Evolutionary conservation across 345 rosid species (phyloP), one percentile per base, ranked within the genome.

Genomic region (Populus davidiana): DNA sequence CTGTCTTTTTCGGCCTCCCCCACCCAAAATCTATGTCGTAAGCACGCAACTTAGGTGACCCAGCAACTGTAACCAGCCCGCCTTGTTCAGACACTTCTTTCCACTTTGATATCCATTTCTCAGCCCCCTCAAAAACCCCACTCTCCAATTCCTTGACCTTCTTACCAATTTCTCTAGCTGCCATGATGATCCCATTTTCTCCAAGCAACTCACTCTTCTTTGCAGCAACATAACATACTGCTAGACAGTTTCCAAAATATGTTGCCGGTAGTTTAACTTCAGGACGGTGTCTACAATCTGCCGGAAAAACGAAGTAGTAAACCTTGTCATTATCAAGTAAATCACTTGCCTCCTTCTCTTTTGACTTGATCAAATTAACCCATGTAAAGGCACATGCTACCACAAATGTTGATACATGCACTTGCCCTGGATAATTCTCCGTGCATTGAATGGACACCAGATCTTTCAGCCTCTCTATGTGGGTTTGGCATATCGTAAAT

Each of bases 1-100:
- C 82, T 16, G 67, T 71, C 77, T 80, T 87, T 44, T 13, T 79
- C 1, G 83, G 86, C 74, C 71, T 86, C 1, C 90, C 90, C 90
- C 89, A 86, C 7, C 85, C 87, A 25, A 88, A 88, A 76, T 88
- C 85, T 4, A 76, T 59, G 2, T 76, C 86, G 5, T 84, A 88
- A 10, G 71, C 80, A 5, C 73, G 36, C 2, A 76, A 50, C 5
- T 68, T 70, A 1, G 88, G 84, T 18, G 90, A 86, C 3, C 88
- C 87, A 4, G 85, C 70, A 8, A 81, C 74, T 2, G 65, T 11
- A 62, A 79, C 39, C 11, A 75, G 10, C 1, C 38, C 59, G 1
- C 77, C 83, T 5, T 20, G 10, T 35, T 71, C 80, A 10, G 41
- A 6, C 1, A 67, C 1, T 66, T 72, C 71, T 50, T 29, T 43